Conservation (phyloP, 2,329 filamentous ascomycete genomes). For the Beauveria varroae region DNA sequence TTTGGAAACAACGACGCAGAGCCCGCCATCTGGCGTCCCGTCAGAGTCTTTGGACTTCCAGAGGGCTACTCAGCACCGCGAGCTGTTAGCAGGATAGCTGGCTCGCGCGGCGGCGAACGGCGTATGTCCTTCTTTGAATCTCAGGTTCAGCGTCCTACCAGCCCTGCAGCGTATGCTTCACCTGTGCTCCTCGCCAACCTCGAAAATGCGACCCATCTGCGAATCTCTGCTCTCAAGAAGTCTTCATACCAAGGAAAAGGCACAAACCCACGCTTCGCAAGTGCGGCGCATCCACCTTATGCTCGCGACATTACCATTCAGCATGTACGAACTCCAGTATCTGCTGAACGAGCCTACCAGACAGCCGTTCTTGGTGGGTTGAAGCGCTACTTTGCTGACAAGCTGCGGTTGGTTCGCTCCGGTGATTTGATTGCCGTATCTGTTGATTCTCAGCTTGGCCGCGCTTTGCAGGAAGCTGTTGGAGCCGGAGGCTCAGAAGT, state of each 20-base stretch:
- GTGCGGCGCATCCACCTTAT: constrained; percentile 48
- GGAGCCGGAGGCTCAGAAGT: constrained; percentile 55
- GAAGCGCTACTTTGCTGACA: constrained; percentile 81
- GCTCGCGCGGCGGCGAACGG: constrained; percentile 43
- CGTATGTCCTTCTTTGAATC: constrained; percentile 59
- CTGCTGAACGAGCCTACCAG: constrained; percentile 77
- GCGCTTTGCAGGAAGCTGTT: constrained; percentile 68
- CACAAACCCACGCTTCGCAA: constrained; percentile 48
- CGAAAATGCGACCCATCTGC: constrained; percentile 68
- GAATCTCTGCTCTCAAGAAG: constrained; percentile 63
- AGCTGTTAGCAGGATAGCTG: constrained; percentile 53
- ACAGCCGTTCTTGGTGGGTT: constrained; percentile 78
- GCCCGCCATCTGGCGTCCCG: constrained; percentile 66
- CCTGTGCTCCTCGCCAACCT: constrained; percentile 84
- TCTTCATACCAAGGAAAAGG: constrained; percentile 41
- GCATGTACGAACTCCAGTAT: constrained; percentile 82
- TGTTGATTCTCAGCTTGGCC: constrained; percentile 77
- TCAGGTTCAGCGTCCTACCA: constrained; percentile 53
- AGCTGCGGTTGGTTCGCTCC: constrained; percentile 71
- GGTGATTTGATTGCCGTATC: constrained; percentile 86
- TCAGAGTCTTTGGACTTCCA: constrained; percentile 81
- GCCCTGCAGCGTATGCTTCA: constrained; percentile 65
- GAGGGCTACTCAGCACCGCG: constrained; percentile 57
- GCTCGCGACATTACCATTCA: constrained; percentile 75
- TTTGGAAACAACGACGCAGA: constrained; percentile 50